Conservation (phyloP, 768 basidiomycete genomes). For the Leccinum barrowsii region DNA sequence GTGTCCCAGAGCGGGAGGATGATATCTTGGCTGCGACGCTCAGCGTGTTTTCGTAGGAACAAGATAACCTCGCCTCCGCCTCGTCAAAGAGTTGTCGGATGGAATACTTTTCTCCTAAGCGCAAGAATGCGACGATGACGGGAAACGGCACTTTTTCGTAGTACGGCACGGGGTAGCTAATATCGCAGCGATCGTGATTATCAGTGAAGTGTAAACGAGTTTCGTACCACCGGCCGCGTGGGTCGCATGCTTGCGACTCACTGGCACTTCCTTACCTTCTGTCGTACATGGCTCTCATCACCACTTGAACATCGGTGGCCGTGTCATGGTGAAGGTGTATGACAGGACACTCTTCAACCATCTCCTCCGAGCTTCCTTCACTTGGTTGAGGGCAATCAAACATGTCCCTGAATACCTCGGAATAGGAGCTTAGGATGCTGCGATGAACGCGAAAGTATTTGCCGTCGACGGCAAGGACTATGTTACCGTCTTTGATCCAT, state of each 20-base stretch:
- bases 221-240: background rate
- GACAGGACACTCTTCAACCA: constrained; percentile 15
- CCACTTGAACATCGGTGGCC: constrained; percentile 7
- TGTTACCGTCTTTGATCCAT: constrained; percentile 6
- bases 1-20: background rate
- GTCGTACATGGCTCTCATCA: constrained; percentile 21
- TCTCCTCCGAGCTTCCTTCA: background rate
- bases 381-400: background rate
- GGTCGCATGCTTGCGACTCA: background rate
- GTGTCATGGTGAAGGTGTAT: constrained; percentile 13
- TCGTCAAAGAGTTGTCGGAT: constrained; percentile 10
- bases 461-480: constrained; percentile 1
- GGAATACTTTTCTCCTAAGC: constrained; percentile 23
- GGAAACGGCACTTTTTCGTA: constrained; percentile 5
- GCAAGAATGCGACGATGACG: constrained; percentile 12
- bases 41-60: background rate
- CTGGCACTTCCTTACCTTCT: constrained; percentile 9
- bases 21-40: background rate
- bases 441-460: constrained; percentile 8
- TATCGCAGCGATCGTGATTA: background rate
- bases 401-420: constrained; percentile 6
- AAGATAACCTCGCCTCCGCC: constrained; percentile 8
- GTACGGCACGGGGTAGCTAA: constrained; percentile 12
- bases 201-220: background rate
- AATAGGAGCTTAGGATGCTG: constrained; percentile 1